These are phyloP conservation scores for Xylariaceae sp. DNA, from an alignment of 2,329 filamentous ascomycete species.

Conservation along the genomic window DNA sequence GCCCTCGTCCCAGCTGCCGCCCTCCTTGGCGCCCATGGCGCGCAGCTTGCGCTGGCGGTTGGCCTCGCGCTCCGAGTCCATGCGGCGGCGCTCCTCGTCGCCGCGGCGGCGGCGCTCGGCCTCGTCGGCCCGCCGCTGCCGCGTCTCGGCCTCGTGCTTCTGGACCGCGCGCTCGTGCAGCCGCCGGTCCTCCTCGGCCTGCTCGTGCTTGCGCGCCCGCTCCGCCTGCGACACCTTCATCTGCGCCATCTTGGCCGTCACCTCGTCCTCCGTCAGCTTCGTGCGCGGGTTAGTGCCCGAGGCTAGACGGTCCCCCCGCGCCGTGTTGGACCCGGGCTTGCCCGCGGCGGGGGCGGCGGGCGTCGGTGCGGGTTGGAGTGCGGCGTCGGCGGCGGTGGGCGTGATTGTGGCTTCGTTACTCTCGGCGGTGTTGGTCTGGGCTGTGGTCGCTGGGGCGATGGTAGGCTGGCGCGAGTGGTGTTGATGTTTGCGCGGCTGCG, in stretches of 20 bases:
- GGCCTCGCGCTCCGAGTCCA: constrained; percentile 52
- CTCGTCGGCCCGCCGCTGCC: constrained; percentile 43
- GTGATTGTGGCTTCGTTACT: constrained; percentile 1
- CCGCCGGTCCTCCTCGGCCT: constrained; percentile 48
- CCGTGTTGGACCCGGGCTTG: constrained; percentile 26
- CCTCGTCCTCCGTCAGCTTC: constrained; percentile 52
- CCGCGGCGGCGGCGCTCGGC: constrained; percentile 42
- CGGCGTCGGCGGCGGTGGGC: constrained; percentile 8
- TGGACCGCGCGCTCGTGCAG: constrained; percentile 48
- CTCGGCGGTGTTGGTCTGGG: constrained; percentile 3
- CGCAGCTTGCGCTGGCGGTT: constrained; percentile 55
- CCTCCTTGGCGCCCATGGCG: constrained; percentile 46
- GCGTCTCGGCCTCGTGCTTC: constrained; percentile 48
- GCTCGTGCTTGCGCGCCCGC: constrained; percentile 51
- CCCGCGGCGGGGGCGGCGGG: constrained; percentile 5
- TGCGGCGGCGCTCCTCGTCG: constrained; percentile 42
- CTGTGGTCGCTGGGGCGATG: constrained; percentile 2
- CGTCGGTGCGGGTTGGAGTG: constrained; percentile 10
- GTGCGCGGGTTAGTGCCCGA: constrained; percentile 53
- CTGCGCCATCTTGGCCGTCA: constrained; percentile 52
- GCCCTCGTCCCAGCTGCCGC: constrained; percentile 53
- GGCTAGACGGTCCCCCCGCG: constrained; percentile 34
- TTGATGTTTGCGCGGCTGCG: constrained; percentile 16
- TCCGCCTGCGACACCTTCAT: constrained; percentile 53
- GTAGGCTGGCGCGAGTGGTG: constrained; percentile 7